Evolutionary conservation across 495 filamentous ascomycete genomes (phyloP).

Genomic region (Aspergillus baeticus): DNA sequence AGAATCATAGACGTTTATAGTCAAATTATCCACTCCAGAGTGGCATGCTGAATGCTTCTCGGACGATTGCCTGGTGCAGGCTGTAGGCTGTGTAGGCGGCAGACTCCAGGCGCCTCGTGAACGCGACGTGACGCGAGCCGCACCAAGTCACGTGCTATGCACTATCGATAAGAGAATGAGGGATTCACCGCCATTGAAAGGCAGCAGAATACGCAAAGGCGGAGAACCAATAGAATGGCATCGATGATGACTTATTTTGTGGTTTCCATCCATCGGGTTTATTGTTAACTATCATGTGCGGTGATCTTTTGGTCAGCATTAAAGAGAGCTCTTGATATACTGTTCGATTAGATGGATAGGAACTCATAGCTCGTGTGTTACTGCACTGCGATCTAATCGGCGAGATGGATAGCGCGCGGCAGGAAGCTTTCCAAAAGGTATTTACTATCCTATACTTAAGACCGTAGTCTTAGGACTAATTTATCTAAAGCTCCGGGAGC

Average conservation of each 20-base stretch:
- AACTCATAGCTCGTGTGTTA: background rate
- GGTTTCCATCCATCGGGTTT: slow-evolving; percentile 1
- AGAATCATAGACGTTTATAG: slow-evolving; percentile 30
- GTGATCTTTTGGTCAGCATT: background rate
- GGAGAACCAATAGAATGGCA: slow-evolving; percentile 11
- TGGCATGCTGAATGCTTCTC: background rate
- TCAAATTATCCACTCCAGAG: background rate
- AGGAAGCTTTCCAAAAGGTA: slow-evolving; percentile 45
- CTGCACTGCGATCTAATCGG: background rate
- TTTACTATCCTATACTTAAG: slow-evolving; percentile 1
- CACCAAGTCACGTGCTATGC: slow-evolving; percentile 30
- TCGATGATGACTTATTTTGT: background rate
- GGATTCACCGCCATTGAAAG: slow-evolving; percentile 21
- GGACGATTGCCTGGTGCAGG: slow-evolving; percentile 12
- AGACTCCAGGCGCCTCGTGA: slow-evolving; percentile 10
- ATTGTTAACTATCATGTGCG: background rate
- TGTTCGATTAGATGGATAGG: background rate
- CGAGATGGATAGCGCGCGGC: slow-evolving; percentile 37
- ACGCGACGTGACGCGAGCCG: slow-evolving; percentile 42
- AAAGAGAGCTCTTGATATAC: background rate
- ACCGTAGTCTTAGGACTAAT: slow-evolving; percentile 16
- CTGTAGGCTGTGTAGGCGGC: slow-evolving; percentile 10
- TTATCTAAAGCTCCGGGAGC: slow-evolving; percentile 60
- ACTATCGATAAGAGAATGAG: slow-evolving; percentile 6
- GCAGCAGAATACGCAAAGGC: slow-evolving; percentile 23